Percentiles rank a stretch among this genome's conserved stretches.
phyloP scores from a whole-genome alignment of 441 rosid genomes.

The Eutrema salsugineum region DNA sequence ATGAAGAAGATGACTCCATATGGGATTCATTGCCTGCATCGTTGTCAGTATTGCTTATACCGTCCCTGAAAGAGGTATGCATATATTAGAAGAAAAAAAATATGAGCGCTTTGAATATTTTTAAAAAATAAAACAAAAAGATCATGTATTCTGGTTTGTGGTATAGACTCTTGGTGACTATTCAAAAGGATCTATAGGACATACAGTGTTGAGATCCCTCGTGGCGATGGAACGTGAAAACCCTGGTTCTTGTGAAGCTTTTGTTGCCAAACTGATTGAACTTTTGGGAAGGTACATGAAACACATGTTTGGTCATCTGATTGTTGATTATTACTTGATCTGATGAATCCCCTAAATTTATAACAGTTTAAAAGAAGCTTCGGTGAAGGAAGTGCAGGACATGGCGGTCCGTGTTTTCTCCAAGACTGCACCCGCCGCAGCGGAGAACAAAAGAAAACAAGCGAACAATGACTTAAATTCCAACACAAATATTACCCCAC shows the following conservation, averaged over 20 bases:
- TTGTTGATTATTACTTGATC: not conserved
- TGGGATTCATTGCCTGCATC: constrained; percentile 59
- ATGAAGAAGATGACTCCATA: constrained; percentile 69
- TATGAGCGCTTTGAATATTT: not conserved
- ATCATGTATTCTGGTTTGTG: constrained; percentile 5
- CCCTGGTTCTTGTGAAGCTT: constrained; percentile 83
- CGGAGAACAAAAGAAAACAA: constrained; percentile 63
- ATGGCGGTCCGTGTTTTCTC: constrained; percentile 49
- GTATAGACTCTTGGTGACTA: constrained; percentile 61
- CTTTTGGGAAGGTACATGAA: constrained; percentile 64
- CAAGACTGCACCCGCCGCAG: constrained; percentile 44
- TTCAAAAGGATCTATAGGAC: constrained; percentile 55
- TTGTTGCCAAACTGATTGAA: constrained; percentile 69
- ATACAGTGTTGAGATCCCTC: constrained; percentile 55
- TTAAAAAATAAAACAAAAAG: not conserved
- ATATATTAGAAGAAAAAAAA: not conserved
- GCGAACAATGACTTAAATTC: constrained; percentile 59
- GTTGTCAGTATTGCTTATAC: constrained; percentile 72
- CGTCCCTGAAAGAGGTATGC: constrained; percentile 81
- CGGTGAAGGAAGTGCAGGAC: constrained; percentile 72
- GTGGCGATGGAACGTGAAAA: constrained; percentile 63
- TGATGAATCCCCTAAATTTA: constrained; percentile 15
- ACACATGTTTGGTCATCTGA: not conserved
- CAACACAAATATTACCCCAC: constrained; percentile 75
- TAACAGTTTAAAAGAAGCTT: constrained; percentile 82